Evolutionary conservation across 768 basidiomycete genomes (phyloP), one percentile per base, ranked within the genome.

Genomic region (Amanita pseudoporphyria): DNA sequence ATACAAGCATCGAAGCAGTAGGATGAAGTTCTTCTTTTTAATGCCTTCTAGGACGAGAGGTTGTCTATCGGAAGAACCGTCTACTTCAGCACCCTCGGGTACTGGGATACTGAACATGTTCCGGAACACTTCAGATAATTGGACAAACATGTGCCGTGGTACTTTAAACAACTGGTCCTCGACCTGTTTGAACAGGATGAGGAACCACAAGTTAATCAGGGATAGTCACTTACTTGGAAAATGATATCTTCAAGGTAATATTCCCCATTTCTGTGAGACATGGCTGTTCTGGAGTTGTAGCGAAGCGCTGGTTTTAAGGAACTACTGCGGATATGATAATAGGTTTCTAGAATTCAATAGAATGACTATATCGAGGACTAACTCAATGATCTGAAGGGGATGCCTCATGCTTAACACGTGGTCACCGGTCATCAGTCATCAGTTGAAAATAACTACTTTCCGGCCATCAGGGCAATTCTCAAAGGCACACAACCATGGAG

Each of bases 91-190:
- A 24, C 16, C 52, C 13, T 35, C 39, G 4, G 49, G 24, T 2
- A 50, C 26, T 22, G 64, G 64, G 1, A 63, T 49, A 18, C 36
- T 35, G 45, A 67, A 64, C 52, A 61, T 62, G 1, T 47, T 39
- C 2, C 45, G 44, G 52, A 67, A 67, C 4, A 63, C 53, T 30
- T 55, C 53, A 1, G 62, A 66, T 12, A 57, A 38, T 13, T 54
- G 40, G 21, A 43, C 14, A 28, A 67, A 62, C 18, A 53, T 48
- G 30, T 56, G 51, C 26, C 56, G 3, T 7, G 26, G 62, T 1
- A 65, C 58, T 35, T 53, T 62, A 55, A 65, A 67, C 9, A 67
- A 39, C n/a, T 39, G 36, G 22, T 54, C 54, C 42, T 67, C 46
- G 3, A 24, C 26, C n/a, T 6, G 24, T 32, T 14, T 36, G 12